phyloP scores from a whole-genome alignment of 345 rosid species.

The Acer campestre region DNA sequence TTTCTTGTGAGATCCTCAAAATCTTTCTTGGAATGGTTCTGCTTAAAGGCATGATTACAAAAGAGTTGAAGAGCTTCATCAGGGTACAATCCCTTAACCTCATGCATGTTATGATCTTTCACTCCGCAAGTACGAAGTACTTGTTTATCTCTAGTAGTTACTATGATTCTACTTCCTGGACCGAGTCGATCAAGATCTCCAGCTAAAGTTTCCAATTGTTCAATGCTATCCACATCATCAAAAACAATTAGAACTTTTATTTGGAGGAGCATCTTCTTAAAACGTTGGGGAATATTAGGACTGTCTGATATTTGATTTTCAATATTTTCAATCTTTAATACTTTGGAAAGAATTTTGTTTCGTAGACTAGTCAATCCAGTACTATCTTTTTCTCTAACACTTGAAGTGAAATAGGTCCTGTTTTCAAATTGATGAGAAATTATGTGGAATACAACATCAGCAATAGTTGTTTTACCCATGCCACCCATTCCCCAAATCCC shows the following conservation, averaged over 20 bases:
- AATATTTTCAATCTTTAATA: not conserved
- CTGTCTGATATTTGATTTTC: not conserved
- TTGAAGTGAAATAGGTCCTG: not conserved
- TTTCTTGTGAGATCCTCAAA: not conserved
- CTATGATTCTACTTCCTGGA: not conserved
- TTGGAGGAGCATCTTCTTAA: not conserved
- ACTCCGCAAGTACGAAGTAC: not conserved
- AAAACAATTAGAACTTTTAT: slow-evolving; percentile 18
- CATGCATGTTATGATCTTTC: not conserved
- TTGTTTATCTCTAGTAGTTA: not conserved
- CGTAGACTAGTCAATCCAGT: not conserved
- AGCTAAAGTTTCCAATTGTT: not conserved
- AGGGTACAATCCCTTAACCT: not conserved
- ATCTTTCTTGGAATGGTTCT: not conserved
- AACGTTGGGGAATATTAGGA: not conserved
- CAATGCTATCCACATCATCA: slow-evolving; percentile 4
- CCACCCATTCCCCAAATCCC: slow-evolving; percentile 13
- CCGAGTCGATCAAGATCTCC: not conserved
- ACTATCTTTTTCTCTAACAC: not conserved
- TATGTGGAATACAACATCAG: not conserved
- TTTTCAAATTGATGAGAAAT: slow-evolving; percentile 3
- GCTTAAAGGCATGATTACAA: slow-evolving; percentile 1
- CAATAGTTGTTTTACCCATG: slow-evolving; percentile 11
- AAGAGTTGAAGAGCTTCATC: slow-evolving; percentile 6
- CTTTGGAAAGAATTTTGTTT: slow-evolving; percentile 13